Base-by-base conservation (phyloP, 23 red algal genomes). In the Chondrus crispus region DNA sequence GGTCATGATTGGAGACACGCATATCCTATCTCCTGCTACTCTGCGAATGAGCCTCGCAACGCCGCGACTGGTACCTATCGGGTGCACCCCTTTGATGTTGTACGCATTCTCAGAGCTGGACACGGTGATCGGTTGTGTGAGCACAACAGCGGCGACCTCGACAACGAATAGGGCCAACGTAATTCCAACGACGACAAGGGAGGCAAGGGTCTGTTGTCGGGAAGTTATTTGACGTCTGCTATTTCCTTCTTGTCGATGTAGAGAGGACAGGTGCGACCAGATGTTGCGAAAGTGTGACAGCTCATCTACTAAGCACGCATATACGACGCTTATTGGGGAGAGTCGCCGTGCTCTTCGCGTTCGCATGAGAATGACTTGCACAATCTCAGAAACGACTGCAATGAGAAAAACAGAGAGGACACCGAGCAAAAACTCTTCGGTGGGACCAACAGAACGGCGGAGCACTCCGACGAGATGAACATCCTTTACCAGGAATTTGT, bases 361-460 rank as follows among this genome's bases (percentile, higher is more conserved):
- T 32, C 60, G 26, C 26, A 66, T 58, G 12, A 74, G 5, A 62
- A 55, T 71, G 4, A 46, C 57, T 40, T 71, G 37, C 43, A 87
- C 37, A 18, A 74, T 53, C 18, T 87, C 84, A 14, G 66, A 71
- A 22, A 87, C 36, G 3, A 75, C 28, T 3, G 46, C 28, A 26
- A 87, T 75, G 6, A 87, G 50, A 5, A 87, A 58, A 72, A 87
- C 50, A 5, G 84, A 54, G 66, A 58, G 20, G n/a, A 71, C 24
- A 18, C 84, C 84, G 1, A 87, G 39, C 22, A 75, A 57, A 9
- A 87, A n/a, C n/a, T 87, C 84, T n/a, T 87, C 84, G 29, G 28
- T 12, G 3, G 18, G 60, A 0, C 60, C 60, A 7, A 66, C 9
- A 32, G 60, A 66, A 32, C 60, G 60, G 26, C 35, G 60, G 1